A percentile compares a stretch with the other conserved stretches of the same genome.
phyloP scores from a whole-genome alignment of 352 stramenopile genomes.

The Globisporangium cederbergense region DNA sequence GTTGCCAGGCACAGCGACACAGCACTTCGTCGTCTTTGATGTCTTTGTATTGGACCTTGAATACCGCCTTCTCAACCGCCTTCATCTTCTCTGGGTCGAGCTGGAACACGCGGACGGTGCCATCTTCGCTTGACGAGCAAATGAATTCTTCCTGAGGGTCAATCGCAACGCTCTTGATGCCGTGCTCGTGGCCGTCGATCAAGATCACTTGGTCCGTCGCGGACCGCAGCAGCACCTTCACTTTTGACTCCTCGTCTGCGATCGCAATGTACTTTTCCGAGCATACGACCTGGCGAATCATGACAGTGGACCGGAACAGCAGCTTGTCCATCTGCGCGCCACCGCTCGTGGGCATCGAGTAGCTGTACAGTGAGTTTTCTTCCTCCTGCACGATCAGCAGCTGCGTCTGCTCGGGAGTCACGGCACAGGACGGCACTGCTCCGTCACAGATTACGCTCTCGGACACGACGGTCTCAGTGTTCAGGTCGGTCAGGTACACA shows the following conservation, averaged over 20 bases:
- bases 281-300: constrained; percentile 70
- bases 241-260: constrained; percentile 67
- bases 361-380: constrained; percentile 66
- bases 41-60: constrained; percentile 58
- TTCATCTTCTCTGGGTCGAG: constrained; percentile 35
- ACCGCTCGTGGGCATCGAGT: constrained; percentile 51
- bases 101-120: constrained; percentile 65
- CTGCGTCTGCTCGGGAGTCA: constrained; percentile 62
- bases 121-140: constrained; percentile 63
- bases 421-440: constrained; percentile 61
- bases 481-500: constrained; percentile 71
- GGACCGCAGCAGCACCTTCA: constrained; percentile 59
- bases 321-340: constrained; percentile 44
- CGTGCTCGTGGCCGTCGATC: constrained; percentile 56
- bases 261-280: constrained; percentile 60
- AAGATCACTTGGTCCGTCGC: constrained; percentile 59
- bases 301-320: constrained; percentile 66
- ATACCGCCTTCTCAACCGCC: constrained; percentile 39
- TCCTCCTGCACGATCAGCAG: constrained; percentile 69
- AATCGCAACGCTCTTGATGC: constrained; percentile 71
- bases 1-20: constrained; percentile 65
- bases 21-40: constrained; percentile 63
- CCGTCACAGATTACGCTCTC: constrained; percentile 55
- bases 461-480: constrained; percentile 41
- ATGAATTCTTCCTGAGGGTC: constrained; percentile 65